Evolutionary conservation across 371 early-diverging fungal species (phyloP).

Genomic region (Amoeboaphelidium protococcarum): DNA sequence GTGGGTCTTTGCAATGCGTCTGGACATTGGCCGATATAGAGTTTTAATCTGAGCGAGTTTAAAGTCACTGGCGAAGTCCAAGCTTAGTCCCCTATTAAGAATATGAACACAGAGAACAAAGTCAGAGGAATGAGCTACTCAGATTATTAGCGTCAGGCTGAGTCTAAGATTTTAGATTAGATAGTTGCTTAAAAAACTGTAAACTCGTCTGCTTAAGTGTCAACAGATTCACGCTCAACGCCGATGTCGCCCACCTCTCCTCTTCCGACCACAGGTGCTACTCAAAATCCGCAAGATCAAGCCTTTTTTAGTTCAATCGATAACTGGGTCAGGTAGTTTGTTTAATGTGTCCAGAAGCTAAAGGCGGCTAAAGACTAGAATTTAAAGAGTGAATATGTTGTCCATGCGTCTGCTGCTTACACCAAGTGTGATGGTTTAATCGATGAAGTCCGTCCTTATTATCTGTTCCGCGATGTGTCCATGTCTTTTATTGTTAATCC

Average conservation of each 20-base stretch:
- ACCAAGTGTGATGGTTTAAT: slow-evolving; percentile 11
- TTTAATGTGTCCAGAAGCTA: slow-evolving; percentile 11
- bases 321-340: slow-evolving; percentile 9
- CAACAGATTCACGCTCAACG: too few species aligned
- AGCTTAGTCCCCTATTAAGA: not conserved
- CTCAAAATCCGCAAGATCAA: too few species aligned
- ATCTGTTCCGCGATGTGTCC: not conserved
- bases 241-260: too few species aligned
- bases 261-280: too few species aligned
- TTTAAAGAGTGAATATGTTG: slow-evolving; percentile 10
- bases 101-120: not conserved
- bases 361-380: slow-evolving; percentile 8
- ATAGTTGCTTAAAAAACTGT: too few species aligned
- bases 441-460: slow-evolving; percentile 8
- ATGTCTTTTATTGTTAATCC: not conserved
- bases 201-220: too few species aligned
- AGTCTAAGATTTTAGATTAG: not conserved
- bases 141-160: not conserved
- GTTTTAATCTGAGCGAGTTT: slow-evolving; percentile 9
- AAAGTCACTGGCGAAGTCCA: slow-evolving; percentile 5
- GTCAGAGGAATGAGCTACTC: not conserved
- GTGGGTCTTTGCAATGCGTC: slow-evolving; percentile 12
- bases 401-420: slow-evolving; percentile 7
- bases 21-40: slow-evolving; percentile 11
- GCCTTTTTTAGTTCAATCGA: slow-evolving; percentile 13